phyloP scores from a whole-genome alignment of 306 rosid species.

The Corylus avellana region DNA sequence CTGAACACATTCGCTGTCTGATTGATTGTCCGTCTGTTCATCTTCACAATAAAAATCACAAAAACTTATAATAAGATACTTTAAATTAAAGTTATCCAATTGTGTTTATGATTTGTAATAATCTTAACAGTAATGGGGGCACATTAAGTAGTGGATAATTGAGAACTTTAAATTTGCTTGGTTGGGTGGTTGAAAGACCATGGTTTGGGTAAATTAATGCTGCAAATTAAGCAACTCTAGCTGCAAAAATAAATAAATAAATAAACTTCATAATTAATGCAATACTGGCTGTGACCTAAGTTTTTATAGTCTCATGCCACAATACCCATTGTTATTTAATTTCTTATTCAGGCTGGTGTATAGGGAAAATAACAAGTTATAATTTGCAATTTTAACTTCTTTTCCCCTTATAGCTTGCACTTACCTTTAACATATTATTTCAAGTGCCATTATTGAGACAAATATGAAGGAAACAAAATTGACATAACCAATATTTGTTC shows the following conservation, averaged over 20 bases:
- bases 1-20: too few species aligned
- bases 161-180: not conserved
- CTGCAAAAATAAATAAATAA: not conserved
- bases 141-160: not conserved
- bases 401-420: too few species aligned
- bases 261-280: conserved; percentile 1
- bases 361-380: too few species aligned
- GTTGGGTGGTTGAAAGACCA: not conserved
- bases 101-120: not conserved
- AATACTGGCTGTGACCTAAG: conserved; percentile 2
- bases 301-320: not conserved
- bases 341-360: too few species aligned
- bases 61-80: not conserved
- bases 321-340: too few species aligned
- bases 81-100: not conserved
- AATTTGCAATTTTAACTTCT: too few species aligned
- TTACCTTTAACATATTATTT: too few species aligned
- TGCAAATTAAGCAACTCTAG: too few species aligned
- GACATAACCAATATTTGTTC: too few species aligned
- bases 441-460: too few species aligned
- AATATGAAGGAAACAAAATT: too few species aligned
- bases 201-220: not conserved
- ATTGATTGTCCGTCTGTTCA: too few species aligned
- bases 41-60: not conserved
- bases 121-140: not conserved